Conservation (phyloP, 352 stramenopile genomes). For the Phytopythium sindhum region DNA sequence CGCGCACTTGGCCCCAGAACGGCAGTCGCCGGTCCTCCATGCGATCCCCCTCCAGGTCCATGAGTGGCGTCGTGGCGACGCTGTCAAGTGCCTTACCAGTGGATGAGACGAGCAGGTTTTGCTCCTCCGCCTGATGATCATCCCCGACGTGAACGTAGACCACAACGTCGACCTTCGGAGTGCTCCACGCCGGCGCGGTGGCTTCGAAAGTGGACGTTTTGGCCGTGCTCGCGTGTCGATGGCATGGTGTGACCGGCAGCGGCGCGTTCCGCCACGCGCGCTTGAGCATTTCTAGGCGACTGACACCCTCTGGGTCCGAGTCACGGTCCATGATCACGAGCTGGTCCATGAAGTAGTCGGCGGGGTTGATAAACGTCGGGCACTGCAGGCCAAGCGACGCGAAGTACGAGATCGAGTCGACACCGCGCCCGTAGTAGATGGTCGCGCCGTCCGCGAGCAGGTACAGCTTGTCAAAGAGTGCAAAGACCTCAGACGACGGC, state of each 20-base stretch:
- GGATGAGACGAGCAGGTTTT: not conserved
- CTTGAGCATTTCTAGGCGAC: constrained; percentile 12
- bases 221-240: not conserved
- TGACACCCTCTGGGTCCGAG: constrained; percentile 23
- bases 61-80: not conserved
- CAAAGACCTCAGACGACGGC: constrained; percentile 59
- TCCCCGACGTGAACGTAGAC: constrained; percentile 19
- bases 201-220: not conserved
- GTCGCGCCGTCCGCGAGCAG: constrained; percentile 38
- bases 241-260: not conserved
- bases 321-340: constrained; percentile 45
- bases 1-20: constrained; percentile 31
- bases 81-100: not conserved
- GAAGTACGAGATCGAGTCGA: constrained; percentile 38
- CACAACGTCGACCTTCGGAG: constrained; percentile 3
- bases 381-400: constrained; percentile 26
- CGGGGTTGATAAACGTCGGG: constrained; percentile 45
- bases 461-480: constrained; percentile 38
- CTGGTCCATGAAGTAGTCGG: constrained; percentile 53
- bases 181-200: not conserved
- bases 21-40: constrained; percentile 23
- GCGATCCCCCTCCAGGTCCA: not conserved
- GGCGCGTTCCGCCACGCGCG: constrained; percentile 5
- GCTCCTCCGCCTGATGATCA: constrained; percentile 4
- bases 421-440: constrained; percentile 37